Evolutionary conservation across 1,284 basidiomycete species (phyloP).

Genomic region (Sphagnurus paluster): DNA sequence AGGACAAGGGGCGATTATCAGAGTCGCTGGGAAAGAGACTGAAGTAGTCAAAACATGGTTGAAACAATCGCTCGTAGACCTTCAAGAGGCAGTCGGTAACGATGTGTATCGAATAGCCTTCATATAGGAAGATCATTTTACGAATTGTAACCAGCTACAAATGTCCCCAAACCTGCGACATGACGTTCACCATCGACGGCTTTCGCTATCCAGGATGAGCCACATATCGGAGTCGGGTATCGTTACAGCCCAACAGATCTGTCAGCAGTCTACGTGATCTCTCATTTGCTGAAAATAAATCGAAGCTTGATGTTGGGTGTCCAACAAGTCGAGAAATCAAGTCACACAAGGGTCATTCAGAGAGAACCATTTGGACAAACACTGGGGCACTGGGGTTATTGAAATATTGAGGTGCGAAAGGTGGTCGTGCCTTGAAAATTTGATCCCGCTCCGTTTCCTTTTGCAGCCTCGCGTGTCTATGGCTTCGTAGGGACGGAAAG

Average conservation of each 20-base stretch:
- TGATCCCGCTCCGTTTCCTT: background rate
- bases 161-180: no score
- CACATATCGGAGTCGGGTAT: background rate
- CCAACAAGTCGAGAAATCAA: no score
- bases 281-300: background rate
- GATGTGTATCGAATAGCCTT: slow-evolving; percentile 70
- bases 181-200: background rate
- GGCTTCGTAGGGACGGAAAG: no score
- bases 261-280: background rate
- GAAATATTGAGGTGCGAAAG: slow-evolving; percentile 1
- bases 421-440: background rate
- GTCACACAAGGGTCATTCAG: no score
- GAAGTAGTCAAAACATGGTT: slow-evolving; percentile 77
- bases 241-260: background rate
- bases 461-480: no score
- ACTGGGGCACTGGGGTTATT: slow-evolving; percentile 1
- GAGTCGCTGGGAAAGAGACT: slow-evolving; percentile 72
- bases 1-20: slow-evolving; percentile 51
- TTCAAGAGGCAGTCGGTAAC: slow-evolving; percentile 58
- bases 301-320: background rate
- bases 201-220: background rate
- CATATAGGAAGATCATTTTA: slow-evolving; percentile 31
- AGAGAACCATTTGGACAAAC: no score
- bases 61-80: slow-evolving; percentile 42
- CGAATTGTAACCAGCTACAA: no score